Percentiles rank a stretch among this genome's conserved stretches.
Evolutionary conservation across 768 basidiomycete species (phyloP).

Genomic region (Cystofilobasidium macerans): DNA sequence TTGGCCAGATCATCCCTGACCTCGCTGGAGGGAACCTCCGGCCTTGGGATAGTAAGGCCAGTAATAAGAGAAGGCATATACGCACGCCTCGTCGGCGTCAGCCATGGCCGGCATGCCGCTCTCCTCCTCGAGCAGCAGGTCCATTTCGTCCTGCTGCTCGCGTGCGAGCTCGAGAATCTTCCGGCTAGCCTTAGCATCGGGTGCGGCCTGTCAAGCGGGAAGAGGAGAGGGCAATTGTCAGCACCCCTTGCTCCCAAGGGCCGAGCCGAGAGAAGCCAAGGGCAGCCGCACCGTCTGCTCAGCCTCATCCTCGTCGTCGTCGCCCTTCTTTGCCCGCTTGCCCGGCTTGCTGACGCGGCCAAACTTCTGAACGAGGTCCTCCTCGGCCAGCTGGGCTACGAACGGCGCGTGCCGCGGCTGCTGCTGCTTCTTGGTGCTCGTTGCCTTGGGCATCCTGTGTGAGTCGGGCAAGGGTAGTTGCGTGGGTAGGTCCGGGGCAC

Average conservation of each 20-base stretch:
- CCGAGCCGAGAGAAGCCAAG: constrained; percentile 41
- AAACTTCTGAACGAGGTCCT: constrained; percentile 64
- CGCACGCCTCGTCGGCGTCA: constrained; percentile 34
- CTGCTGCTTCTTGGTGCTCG: not conserved
- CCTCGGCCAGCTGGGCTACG: constrained; percentile 67
- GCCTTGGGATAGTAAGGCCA: too few relatives aligned
- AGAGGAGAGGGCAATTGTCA: not conserved
- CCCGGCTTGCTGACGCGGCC: constrained; percentile 55
- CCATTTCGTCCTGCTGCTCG: constrained; percentile 84
- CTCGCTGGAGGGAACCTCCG: too few relatives aligned
- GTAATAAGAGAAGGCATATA: constrained; percentile 12
- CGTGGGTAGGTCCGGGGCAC: too few relatives aligned
- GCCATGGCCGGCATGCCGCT: constrained; percentile 25
- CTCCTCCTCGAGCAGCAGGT: constrained; percentile 35
- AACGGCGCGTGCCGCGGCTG: constrained; percentile 66
- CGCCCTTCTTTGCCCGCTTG: constrained; percentile 37
- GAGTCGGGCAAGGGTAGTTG: not conserved
- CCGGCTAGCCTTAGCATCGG: constrained; percentile 49
- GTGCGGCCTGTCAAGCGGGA: constrained; percentile 27
- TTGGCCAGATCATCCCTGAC: too few relatives aligned
- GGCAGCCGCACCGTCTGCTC: constrained; percentile 45
- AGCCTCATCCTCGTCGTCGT: constrained; percentile 47
- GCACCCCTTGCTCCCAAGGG: constrained; percentile 33
- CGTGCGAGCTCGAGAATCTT: constrained; percentile 84
- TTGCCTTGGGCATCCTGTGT: not conserved